These are phyloP conservation scores for Scleromitrula shiraiana DNA, from an alignment of 2,329 filamentous ascomycete species.

Conservation along the genomic window DNA sequence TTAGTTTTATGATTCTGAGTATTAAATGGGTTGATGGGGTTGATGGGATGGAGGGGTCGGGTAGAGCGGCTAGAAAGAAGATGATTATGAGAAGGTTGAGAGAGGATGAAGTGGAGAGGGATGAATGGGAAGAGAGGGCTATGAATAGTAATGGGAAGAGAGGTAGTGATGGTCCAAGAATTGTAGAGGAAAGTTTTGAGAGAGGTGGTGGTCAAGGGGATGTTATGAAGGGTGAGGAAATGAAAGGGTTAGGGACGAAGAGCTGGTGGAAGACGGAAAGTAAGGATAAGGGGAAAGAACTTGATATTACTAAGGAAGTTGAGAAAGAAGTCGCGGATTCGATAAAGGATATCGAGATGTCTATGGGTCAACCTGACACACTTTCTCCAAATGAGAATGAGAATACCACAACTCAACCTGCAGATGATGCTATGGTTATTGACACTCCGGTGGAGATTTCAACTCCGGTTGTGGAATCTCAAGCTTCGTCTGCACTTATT, in stretches of 20 bases:
- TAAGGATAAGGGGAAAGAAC: not conserved
- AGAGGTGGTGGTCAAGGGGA: conserved; percentile 9
- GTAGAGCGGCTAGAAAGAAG: conserved; percentile 32
- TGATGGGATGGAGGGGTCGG: conserved; percentile 37
- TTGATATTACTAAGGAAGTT: not conserved
- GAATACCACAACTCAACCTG: not conserved
- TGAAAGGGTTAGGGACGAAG: conserved; percentile 19
- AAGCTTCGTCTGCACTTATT: too few relatives aligned
- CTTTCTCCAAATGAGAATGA: not conserved
- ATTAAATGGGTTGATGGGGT: conserved; percentile 82
- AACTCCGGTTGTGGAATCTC: too few relatives aligned
- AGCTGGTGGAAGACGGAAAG: conserved; percentile 19
- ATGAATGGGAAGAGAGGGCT: conserved; percentile 6
- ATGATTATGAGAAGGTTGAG: conserved; percentile 15
- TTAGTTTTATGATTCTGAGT: conserved; percentile 78
- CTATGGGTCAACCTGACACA: not conserved
- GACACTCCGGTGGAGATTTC: too few relatives aligned
- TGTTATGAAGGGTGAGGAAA: conserved; percentile 7
- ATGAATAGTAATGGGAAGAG: not conserved
- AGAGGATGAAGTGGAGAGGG: conserved; percentile 17
- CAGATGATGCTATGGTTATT: not conserved
- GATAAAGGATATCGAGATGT: not conserved
- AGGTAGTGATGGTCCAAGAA: not conserved
- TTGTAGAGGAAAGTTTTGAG: conserved; percentile 10
- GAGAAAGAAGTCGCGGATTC: not conserved